Evolutionary conservation across 805 yeast species (phyloP).

Genomic region (Wickerhamiella galacta): DNA sequence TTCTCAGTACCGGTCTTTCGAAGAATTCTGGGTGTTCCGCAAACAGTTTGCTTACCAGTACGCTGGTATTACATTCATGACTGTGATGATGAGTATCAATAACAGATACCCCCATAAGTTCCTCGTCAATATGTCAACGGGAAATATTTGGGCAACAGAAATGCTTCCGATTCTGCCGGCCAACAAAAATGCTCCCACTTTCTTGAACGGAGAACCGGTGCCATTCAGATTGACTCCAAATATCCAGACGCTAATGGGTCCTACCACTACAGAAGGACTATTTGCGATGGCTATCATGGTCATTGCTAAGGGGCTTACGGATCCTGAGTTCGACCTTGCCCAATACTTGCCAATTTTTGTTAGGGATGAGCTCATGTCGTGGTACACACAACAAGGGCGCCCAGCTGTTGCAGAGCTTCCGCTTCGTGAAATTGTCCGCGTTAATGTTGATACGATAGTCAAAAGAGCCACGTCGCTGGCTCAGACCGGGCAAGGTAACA

Average conservation of each 20-base stretch:
- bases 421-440: conserved; percentile 67
- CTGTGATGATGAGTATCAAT: conserved; percentile 87
- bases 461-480: conserved; percentile 68
- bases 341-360: conserved; percentile 87
- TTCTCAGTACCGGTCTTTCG: conserved; percentile 54
- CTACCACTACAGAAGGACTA: conserved; percentile 83
- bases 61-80: conserved; percentile 81
- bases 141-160: conserved; percentile 85
- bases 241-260: conserved; percentile 84
- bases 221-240: conserved; percentile 96
- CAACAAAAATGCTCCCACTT: conserved; percentile 54
- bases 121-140: conserved; percentile 62
- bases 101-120: conserved; percentile 89
- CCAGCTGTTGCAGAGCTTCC: conserved; percentile 72
- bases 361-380: conserved; percentile 84
- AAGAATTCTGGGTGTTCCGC: conserved; percentile 94
- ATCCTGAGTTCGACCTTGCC: conserved; percentile 83
- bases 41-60: conserved; percentile 90
- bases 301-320: conserved; percentile 75
- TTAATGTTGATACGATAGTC: conserved; percentile 71
- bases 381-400: conserved; percentile 78
- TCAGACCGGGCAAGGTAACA: conserved; percentile 38
- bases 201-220: conserved; percentile 80
- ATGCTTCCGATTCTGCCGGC: conserved; percentile 56
- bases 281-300: conserved; percentile 69